Conservation (phyloP, 768 basidiomycete genomes). For the Mrakia gelida region DNA sequence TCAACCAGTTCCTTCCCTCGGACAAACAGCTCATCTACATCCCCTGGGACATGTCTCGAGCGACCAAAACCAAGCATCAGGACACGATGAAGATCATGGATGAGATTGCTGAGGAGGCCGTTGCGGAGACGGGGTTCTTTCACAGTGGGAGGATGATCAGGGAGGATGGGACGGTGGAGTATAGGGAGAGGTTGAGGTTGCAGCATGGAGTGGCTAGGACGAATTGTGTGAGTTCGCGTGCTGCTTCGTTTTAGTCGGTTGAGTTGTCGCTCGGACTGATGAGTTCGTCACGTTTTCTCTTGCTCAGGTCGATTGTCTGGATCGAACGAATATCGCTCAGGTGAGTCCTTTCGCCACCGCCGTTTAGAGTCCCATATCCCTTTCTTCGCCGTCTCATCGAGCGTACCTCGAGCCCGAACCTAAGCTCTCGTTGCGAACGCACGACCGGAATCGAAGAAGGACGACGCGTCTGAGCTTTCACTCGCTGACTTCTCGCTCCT, state of each 20-base stretch:
- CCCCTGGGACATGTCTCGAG: slow-evolving; percentile 93
- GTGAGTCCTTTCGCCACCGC: not conserved
- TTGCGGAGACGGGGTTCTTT: slow-evolving; percentile 89
- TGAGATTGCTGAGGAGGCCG: slow-evolving; percentile 65
- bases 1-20: slow-evolving; percentile 89
- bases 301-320: slow-evolving; percentile 75
- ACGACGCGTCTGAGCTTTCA: not conserved
- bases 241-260: not conserved
- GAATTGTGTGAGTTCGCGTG: slow-evolving; percentile 56
- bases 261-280: not conserved
- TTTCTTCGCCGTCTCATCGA: too few species aligned
- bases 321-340: slow-evolving; percentile 43
- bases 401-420: too few species aligned
- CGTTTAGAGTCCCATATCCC: too few species aligned
- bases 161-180: slow-evolving; percentile 45
- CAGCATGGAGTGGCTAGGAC: slow-evolving; percentile 90
- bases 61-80: slow-evolving; percentile 58
- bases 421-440: slow-evolving; percentile 28
- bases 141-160: slow-evolving; percentile 60
- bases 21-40: slow-evolving; percentile 84
- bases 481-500: too few species aligned
- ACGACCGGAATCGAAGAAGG: not conserved
- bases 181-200: slow-evolving; percentile 51
- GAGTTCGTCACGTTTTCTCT: not conserved
- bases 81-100: slow-evolving; percentile 18